Conservation (phyloP, 139 green algal genomes). For the Auxenochlorella pyrenoidosa region DNA sequence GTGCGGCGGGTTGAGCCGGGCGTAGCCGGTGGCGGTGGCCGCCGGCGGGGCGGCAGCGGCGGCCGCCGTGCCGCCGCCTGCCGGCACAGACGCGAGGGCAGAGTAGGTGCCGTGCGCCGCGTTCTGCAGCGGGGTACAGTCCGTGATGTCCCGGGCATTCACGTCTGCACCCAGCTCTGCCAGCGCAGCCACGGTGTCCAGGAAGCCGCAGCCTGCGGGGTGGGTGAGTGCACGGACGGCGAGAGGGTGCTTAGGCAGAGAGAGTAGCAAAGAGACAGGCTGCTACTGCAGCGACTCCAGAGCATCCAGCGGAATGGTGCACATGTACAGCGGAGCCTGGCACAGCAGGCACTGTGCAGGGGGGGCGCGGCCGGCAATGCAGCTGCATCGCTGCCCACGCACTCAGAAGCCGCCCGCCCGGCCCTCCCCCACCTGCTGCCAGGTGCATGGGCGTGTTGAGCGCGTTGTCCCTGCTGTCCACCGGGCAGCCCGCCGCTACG, state of each 20-base stretch:
- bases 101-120: constrained; percentile 74
- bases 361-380: no score
- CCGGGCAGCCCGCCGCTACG: constrained; percentile 54
- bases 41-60: neutral
- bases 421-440: constrained; percentile 62
- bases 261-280: no score
- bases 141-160: constrained; percentile 58
- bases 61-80: neutral
- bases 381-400: no score
- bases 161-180: constrained; percentile 60
- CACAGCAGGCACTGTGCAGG: no score
- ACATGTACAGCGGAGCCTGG: neutral
- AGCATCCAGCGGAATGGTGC: neutral
- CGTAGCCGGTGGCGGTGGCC: constrained; percentile 40
- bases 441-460: constrained; percentile 73
- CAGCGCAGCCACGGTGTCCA: constrained; percentile 62
- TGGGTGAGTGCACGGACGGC: no score
- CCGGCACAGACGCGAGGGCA: constrained; percentile 60
- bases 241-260: no score
- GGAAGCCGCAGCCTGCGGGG: constrained; percentile 64
- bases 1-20: constrained; percentile 45
- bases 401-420: neutral
- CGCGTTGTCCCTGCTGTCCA: constrained; percentile 62
- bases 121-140: constrained; percentile 74
- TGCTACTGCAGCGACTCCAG: no score